Conservation (phyloP, 176 grass and related monocot genomes). For the Poa pratensis region DNA sequence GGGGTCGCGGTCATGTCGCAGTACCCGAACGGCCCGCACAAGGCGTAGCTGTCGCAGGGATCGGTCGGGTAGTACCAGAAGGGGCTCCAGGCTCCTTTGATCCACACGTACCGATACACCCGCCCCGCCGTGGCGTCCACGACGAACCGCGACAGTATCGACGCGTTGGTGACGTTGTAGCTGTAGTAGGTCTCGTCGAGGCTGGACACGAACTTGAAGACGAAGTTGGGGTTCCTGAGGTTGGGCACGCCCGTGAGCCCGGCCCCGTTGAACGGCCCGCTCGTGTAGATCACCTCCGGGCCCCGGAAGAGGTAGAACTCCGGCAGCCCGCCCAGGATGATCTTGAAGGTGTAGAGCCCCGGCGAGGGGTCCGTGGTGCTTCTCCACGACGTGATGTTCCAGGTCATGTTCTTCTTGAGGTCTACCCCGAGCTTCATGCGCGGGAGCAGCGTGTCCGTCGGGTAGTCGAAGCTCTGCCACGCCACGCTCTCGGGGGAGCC, state of each 20-base stretch:
- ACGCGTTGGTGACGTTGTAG: slow-evolving; percentile 26
- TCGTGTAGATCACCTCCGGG: slow-evolving; percentile 9
- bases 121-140: background rate
- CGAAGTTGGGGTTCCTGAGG: slow-evolving; percentile 39
- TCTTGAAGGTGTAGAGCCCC: slow-evolving; percentile 47
- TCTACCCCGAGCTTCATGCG: slow-evolving; percentile 65
- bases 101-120: slow-evolving; percentile 39
- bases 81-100: slow-evolving; percentile 15
- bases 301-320: slow-evolving; percentile 53
- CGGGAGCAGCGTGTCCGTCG: slow-evolving; percentile 58
- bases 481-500: background rate
- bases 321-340: slow-evolving; percentile 30
- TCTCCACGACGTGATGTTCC: slow-evolving; percentile 62
- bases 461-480: slow-evolving; percentile 75
- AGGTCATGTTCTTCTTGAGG: slow-evolving; percentile 14
- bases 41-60: slow-evolving; percentile 50
- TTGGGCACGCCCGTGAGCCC: slow-evolving; percentile 39
- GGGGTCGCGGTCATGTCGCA: slow-evolving; percentile 30
- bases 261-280: slow-evolving; percentile 52
- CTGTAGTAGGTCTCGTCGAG: slow-evolving; percentile 45
- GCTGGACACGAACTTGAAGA: slow-evolving; percentile 27
- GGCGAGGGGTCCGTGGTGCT: slow-evolving; percentile 48
- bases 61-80: slow-evolving; percentile 61
- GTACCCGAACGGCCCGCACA: slow-evolving; percentile 55
- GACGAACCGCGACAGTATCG: slow-evolving; percentile 28